Evolutionary conservation across 805 yeast genomes (phyloP).

Genomic region (Schwanniomyces sp.): DNA sequence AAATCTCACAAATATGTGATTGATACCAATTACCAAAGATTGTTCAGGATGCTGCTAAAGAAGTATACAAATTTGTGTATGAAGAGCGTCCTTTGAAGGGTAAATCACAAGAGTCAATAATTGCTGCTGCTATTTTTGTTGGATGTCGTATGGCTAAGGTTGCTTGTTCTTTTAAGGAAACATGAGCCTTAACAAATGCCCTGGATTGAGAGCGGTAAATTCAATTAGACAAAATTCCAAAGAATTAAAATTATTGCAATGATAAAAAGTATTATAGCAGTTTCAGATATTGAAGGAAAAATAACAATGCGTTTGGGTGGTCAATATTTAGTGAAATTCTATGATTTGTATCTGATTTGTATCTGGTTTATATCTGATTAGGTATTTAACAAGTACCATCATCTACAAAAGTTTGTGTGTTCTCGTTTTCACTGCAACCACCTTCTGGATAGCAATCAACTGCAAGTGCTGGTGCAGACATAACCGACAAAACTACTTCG

Average conservation of each 20-base stretch:
- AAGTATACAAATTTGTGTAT: constrained; percentile 86
- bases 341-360: no score
- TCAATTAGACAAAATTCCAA: constrained; percentile 45
- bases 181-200: constrained; percentile 92
- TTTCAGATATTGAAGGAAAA: no score
- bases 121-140: constrained; percentile 94
- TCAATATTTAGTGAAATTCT: no score
- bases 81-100: constrained; percentile 87
- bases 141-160: constrained; percentile 95
- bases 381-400: no score
- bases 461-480: no score
- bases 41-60: constrained; percentile 97
- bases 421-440: neutral
- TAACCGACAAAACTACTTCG: no score
- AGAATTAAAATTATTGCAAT: constrained; percentile 10
- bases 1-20: constrained; percentile 94
- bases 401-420: neutral
- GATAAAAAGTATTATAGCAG: no score
- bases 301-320: no score
- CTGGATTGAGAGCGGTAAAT: constrained; percentile 74
- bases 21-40: constrained; percentile 93
- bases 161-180: constrained; percentile 93
- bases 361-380: no score
- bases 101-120: constrained; percentile 86
- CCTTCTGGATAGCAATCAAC: no score